A percentile compares a stretch with the other conserved stretches of the same genome.
Evolutionary conservation across 1,284 basidiomycete species (phyloP).

Genomic region (Amylostereum areolatum): DNA sequence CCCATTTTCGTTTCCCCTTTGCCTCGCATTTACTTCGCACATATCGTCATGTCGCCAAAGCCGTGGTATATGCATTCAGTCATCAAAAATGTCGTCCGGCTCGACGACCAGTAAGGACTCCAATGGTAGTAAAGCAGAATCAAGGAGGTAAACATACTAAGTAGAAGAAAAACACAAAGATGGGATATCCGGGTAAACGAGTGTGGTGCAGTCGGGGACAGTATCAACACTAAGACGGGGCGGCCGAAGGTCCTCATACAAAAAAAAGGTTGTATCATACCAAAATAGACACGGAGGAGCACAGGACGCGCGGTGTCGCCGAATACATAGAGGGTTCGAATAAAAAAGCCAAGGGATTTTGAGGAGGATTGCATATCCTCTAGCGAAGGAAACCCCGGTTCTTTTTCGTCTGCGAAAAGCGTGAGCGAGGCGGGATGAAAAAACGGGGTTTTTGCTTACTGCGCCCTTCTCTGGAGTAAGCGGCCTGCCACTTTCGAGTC

Average conservation of each 20-base stretch:
- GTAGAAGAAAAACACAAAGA: slow-evolving; percentile 36
- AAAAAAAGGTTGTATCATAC: background rate
- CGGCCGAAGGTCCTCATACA: background rate
- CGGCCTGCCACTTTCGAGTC: slow-evolving; percentile 90
- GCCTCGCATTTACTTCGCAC: background rate
- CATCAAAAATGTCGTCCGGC: slow-evolving; percentile 20
- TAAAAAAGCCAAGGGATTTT: slow-evolving; percentile 3
- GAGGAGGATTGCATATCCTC: slow-evolving; percentile 16
- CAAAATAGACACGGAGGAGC: background rate
- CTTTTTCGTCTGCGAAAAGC: slow-evolving; percentile 44
- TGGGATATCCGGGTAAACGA: slow-evolving; percentile 59
- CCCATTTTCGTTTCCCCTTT: background rate
- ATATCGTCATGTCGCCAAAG: slow-evolving; percentile 3
- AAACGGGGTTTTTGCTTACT: slow-evolving; percentile 47
- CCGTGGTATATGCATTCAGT: slow-evolving; percentile 16
- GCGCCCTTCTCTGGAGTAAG: slow-evolving; percentile 90
- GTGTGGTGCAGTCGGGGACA: slow-evolving; percentile 29
- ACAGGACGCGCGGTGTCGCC: background rate
- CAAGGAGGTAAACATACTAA: slow-evolving; percentile 37
- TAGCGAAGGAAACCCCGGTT: slow-evolving; percentile 77
- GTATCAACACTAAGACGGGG: slow-evolving; percentile 3
- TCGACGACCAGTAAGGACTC: slow-evolving; percentile 29
- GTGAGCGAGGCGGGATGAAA: slow-evolving; percentile 1
- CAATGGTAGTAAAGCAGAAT: slow-evolving; percentile 20
- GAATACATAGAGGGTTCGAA: slow-evolving; percentile 2